Base-by-base conservation (phyloP, 2,329 filamentous ascomycete species). In the Elsinoe fawcettii region DNA sequence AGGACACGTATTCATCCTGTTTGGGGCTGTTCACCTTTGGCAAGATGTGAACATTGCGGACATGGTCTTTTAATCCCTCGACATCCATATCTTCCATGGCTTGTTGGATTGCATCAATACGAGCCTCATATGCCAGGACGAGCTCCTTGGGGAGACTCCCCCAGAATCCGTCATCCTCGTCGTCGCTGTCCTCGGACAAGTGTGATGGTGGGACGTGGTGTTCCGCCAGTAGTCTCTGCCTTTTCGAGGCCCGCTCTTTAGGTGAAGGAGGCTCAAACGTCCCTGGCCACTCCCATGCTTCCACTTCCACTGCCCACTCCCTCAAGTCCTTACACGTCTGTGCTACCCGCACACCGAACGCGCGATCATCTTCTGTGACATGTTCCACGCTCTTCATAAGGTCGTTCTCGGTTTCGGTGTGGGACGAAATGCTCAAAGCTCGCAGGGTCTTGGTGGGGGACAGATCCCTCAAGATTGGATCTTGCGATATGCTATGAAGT, bases 61-160 rank as follows among this genome's bases (percentile, higher is more conserved):
- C 87, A 66, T 92, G 88, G 44, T 81, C 83, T 74, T 99, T 97
- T 68, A 99, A 84, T 62, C 95, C 90, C 66, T 97, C 88, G 37
- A 95, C 76, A 56, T 88, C 82, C 54, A 93, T 75, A 37, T 81
- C 78, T 57, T 87, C 82, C 74, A 93, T 75, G 58, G 84, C 83
- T 44, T 78, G 75, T 12, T 76, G 78, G 59, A 97, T 95, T 61
- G 87, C 81, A 55, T 88, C 85, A 11, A 95, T 77, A 37, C 91
- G 82, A 58, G 71, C 74, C 65, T 93, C 87, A 69, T 93, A 91
- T 51, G 75, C 74, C 47, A 79, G 71, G 1, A 95, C 82, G 36
- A 87, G 78, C 14, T 76, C 70, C 2, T 80, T 79, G 0, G 81
- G 80, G 34, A 97, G 73, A 66, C 87, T 87, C 4, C 91, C 91